Evolutionary conservation across 768 basidiomycete species (phyloP), one percentile per base, ranked within the genome.

Genomic region (Rhodotorula paludigena): DNA sequence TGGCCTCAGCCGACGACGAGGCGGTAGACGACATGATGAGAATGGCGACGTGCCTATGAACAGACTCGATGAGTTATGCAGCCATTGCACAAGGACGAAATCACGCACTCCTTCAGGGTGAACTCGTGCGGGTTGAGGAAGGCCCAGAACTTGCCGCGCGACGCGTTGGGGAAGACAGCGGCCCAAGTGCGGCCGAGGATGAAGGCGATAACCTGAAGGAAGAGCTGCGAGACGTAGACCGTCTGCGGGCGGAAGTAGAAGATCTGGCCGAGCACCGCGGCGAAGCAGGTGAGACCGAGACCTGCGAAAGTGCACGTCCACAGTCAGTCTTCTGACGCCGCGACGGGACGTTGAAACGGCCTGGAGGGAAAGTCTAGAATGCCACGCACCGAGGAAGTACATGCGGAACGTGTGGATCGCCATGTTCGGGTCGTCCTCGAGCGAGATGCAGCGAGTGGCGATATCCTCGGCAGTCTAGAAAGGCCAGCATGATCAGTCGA

Each of bases 201-300:
- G 63, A 72, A 76, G 35, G 76, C 71, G 58, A 78, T 70, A 47
- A 78, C 72, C 42, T 77, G 64, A 12, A 78, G 71, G 77, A 78
- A 78, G 25, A 76, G 74, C 55, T 74, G 71, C 15, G 74, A 74
- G 54, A 76, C 77, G 54, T 58, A 68, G 59, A 72, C 66, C 36
- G 76, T 74, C 55, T 75, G 75, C 5, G 77, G 77, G 42, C 77
- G 75, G 74, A 78, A 77, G 66, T 84, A 85, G 82, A 83, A 76
- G 55, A 66, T 33, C 57, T 72, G 68, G 32, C 70, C 73, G 14
- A 77, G 67, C 25, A 76, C 76, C 16, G 72, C 64, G 30, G 72
- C 75, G 64, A 78, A 78, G 54, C 70, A 71, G 28, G 73, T 70
- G 42, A 78, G 71, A 18, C 77, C 77, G 47, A 78, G 64, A 60